Conservation (phyloP, 2,329 filamentous ascomycete genomes). For the Fusarium sp. region DNA sequence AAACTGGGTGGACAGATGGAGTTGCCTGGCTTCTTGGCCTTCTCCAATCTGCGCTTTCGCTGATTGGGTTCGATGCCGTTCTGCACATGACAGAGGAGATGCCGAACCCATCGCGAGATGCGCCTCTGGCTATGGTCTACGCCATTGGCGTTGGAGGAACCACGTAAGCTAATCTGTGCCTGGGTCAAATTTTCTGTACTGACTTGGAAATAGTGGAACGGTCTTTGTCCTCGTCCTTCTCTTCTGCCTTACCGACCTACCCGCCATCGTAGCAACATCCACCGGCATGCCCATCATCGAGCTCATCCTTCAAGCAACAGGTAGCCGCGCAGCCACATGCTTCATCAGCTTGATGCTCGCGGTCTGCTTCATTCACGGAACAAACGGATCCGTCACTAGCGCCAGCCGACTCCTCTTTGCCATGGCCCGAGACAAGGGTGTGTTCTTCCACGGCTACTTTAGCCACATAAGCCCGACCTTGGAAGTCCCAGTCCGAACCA, state of each 20-base stretch:
- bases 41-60: constrained; percentile 56
- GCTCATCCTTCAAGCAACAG: constrained; percentile 60
- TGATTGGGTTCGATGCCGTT: constrained; percentile 62
- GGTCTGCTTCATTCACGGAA: constrained; percentile 63
- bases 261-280: constrained; percentile 53
- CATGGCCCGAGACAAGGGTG: constrained; percentile 41
- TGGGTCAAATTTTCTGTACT: not conserved
- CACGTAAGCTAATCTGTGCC: constrained; percentile 52
- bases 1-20: constrained; percentile 63
- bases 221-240: constrained; percentile 60
- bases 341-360: constrained; percentile 59
- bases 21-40: constrained; percentile 65
- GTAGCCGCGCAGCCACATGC: constrained; percentile 57
- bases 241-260: constrained; percentile 58
- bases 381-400: constrained; percentile 61
- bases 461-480: constrained; percentile 32
- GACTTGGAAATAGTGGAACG: constrained; percentile 46
- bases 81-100: constrained; percentile 65
- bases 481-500: constrained; percentile 33
- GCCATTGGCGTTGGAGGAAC: constrained; percentile 60
- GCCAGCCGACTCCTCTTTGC: constrained; percentile 60
- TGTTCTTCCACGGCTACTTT: constrained; percentile 29
- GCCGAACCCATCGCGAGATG: constrained; percentile 58
- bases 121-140: constrained; percentile 61
- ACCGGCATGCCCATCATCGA: constrained; percentile 64